These are phyloP conservation scores for Mycena galopus DNA, from an alignment of 768 basidiomycete species.

Conservation along the genomic window DNA sequence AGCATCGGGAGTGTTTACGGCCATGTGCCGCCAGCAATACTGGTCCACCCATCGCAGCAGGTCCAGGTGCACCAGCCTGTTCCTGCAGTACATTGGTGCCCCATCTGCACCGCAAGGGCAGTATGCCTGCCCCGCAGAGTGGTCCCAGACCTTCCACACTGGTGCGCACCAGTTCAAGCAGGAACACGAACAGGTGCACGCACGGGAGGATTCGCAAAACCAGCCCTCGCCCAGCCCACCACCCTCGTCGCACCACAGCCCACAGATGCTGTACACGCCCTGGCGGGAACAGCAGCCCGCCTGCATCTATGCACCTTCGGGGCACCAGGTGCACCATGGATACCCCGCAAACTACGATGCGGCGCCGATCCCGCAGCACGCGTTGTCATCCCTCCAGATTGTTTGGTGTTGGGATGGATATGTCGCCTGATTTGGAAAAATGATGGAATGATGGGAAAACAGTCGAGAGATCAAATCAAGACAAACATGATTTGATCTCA, in stretches of 20 bases:
- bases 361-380: background rate
- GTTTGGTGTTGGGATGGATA: too few species aligned
- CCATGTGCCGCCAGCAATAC: background rate
- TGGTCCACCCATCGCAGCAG: background rate
- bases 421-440: too few species aligned
- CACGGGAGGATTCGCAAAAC: background rate
- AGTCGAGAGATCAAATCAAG: too few species aligned
- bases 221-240: conserved; percentile 1
- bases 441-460: too few species aligned
- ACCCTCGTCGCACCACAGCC: background rate
- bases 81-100: background rate
- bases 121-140: background rate
- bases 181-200: background rate
- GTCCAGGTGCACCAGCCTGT: background rate
- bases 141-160: too few species aligned
- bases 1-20: background rate
- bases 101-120: background rate
- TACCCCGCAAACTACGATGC: background rate
- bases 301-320: background rate
- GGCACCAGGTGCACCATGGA: background rate
- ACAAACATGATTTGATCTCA: too few species aligned
- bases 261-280: conserved; percentile 16
- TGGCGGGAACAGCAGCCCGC: background rate
- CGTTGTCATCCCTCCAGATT: too few species aligned
- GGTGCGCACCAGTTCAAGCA: too few species aligned